phyloP scores from a whole-genome alignment of 192 early-diverging fungal species.

The Entrophospora sp. region DNA sequence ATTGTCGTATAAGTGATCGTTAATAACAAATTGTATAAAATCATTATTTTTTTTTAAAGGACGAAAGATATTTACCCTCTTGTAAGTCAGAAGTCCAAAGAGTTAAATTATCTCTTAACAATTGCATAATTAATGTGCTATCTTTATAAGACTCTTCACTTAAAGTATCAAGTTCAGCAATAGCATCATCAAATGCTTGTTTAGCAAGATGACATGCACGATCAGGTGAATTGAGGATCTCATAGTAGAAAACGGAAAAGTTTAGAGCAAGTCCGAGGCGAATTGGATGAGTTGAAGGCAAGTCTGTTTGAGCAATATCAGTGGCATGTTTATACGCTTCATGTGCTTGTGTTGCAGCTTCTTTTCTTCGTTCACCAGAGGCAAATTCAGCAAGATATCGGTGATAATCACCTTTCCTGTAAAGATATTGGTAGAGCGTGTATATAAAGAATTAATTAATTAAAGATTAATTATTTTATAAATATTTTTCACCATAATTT shows the following conservation, averaged over 20 bases:
- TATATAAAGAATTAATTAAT: conserved; percentile 65
- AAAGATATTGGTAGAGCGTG: conserved; percentile 62
- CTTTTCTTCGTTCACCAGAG: conserved; percentile 68
- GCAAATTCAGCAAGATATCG: conserved; percentile 95
- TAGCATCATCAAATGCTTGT: conserved; percentile 93
- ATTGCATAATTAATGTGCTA: conserved; percentile 96
- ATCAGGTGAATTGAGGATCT: conserved; percentile 92
- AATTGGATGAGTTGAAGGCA: conserved; percentile 91
- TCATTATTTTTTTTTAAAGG: not conserved
- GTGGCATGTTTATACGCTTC: conserved; percentile 87
- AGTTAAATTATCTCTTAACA: conserved; percentile 93
- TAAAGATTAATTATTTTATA: conserved; percentile 52
- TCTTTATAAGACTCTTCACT: conserved; percentile 96
- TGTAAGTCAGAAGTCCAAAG: conserved; percentile 82
- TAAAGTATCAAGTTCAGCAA: conserved; percentile 88
- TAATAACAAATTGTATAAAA: too few relatives aligned
- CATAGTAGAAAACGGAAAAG: conserved; percentile 98
- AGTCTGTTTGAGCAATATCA: conserved; percentile 70
- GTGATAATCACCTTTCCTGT: conserved; percentile 89
- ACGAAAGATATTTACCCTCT: conserved; percentile 3
- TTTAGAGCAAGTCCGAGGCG: conserved; percentile 95
- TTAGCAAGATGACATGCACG: conserved; percentile 86
- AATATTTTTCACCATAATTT: conserved; percentile 50
- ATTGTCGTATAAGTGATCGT: too few relatives aligned
- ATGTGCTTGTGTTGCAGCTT: conserved; percentile 71